Percentiles rank a stretch among this genome's conserved stretches.
Evolutionary conservation across 1,139 yeast species (phyloP).

Genomic region (Tardiomyces depauwii): DNA sequence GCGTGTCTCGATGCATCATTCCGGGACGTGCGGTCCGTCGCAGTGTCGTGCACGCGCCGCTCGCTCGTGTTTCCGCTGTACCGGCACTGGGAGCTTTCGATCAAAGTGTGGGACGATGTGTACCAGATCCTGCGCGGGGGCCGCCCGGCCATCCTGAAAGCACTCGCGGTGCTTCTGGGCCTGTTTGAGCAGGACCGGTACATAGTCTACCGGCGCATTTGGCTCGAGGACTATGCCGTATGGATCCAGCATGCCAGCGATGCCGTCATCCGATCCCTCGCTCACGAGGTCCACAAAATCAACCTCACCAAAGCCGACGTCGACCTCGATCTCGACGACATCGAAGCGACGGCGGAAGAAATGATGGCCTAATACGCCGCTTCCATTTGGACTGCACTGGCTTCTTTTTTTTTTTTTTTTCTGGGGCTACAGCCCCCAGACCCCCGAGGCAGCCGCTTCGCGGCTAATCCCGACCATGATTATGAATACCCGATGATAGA

Average conservation of each 20-base stretch:
- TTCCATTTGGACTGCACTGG: no score
- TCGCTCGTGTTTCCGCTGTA: conserved; percentile 73
- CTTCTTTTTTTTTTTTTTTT: no score
- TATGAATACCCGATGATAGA: no score
- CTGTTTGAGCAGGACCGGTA: conserved; percentile 79
- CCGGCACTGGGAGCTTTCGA: conserved; percentile 51
- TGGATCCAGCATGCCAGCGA: conserved; percentile 60
- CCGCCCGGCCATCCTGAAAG: conserved; percentile 48
- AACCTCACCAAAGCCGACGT: conserved; percentile 11
- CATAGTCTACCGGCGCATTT: conserved; percentile 70
- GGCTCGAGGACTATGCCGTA: conserved; percentile 69
- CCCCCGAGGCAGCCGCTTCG: no score
- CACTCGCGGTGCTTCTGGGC: conserved; percentile 51
- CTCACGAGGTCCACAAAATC: conserved; percentile 43
- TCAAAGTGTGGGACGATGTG: conserved; percentile 62
- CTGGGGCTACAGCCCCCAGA: no score
- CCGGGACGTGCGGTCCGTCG: not conserved
- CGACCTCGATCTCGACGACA: conserved; percentile 18
- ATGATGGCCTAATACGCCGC: conserved; percentile 2
- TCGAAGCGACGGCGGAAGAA: conserved; percentile 20
- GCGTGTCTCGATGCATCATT: conserved; percentile 34
- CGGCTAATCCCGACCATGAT: no score
- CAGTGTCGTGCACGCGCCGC: conserved; percentile 51
- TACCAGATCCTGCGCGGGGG: conserved; percentile 58
- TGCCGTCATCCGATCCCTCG: conserved; percentile 44